Conservation (phyloP, 1,139 yeast species). For the Hanseniaspora sp. region DNA sequence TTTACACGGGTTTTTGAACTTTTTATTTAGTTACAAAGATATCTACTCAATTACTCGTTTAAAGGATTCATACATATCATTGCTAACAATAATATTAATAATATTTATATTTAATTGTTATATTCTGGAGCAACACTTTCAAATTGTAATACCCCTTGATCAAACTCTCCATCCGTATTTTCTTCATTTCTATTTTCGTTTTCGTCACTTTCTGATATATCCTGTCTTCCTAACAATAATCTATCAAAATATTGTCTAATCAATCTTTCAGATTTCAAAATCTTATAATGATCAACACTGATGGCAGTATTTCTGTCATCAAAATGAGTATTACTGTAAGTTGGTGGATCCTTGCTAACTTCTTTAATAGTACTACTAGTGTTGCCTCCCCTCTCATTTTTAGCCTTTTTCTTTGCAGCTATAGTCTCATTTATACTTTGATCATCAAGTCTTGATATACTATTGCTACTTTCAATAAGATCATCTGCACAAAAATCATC, state of each 20-base stretch:
- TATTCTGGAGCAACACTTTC: conserved; percentile 9
- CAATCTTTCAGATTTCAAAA: neutral
- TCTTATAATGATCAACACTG: conserved; percentile 6
- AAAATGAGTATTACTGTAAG: neutral
- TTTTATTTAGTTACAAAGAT: neutral
- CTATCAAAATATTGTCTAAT: conserved; percentile 2
- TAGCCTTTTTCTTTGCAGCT: no score
- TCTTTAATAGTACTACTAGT: neutral
- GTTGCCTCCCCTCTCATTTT: neutral
- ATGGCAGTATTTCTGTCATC: conserved; percentile 3
- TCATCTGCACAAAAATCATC: conserved; percentile 8
- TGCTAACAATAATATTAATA: neutral
- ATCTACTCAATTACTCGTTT: conserved; percentile 4
- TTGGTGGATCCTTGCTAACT: conserved; percentile 1
- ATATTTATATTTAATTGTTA: neutral
- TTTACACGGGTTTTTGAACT: conserved; percentile 10
- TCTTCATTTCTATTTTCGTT: neutral
- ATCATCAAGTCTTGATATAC: no score
- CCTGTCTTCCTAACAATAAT: neutral
- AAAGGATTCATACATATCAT: conserved; percentile 12
- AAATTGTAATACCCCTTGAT: conserved; percentile 1
- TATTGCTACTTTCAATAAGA: neutral
- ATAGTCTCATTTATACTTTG: no score
- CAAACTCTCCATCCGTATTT: neutral
- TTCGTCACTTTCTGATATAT: neutral